A percentile compares a stretch with the other conserved stretches of the same genome.
Evolutionary conservation across 2,329 filamentous ascomycete species (phyloP).

Genomic region (Venturia oleaginea): DNA sequence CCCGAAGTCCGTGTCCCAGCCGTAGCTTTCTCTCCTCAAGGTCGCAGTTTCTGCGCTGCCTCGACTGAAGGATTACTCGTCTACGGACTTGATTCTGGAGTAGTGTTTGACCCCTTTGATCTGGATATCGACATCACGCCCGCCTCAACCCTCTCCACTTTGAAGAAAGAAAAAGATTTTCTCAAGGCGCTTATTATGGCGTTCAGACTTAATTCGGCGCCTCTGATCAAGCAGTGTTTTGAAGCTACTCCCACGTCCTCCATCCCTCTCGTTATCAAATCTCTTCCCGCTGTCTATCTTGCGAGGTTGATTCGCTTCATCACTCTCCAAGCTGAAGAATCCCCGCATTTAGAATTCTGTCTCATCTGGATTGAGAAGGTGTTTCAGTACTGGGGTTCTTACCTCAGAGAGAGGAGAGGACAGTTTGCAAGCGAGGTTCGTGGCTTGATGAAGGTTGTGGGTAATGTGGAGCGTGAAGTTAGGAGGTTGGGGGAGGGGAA

Average conservation of each 20-base stretch:
- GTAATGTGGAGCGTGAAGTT: constrained; percentile 73
- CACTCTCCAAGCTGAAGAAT: constrained; percentile 77
- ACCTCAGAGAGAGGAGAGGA: constrained; percentile 70
- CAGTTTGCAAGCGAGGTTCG: constrained; percentile 78
- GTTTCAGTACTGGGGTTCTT: constrained; percentile 73
- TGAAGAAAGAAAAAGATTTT: constrained; percentile 65
- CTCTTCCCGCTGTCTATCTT: constrained; percentile 78
- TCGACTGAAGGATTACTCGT: constrained; percentile 90
- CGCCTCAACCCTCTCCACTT: constrained; percentile 55
- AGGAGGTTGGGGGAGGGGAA: constrained; percentile 80
- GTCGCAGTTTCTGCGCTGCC: constrained; percentile 84
- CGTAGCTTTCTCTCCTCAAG: constrained; percentile 81
- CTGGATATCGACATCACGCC: constrained; percentile 91
- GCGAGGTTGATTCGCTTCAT: constrained; percentile 78
- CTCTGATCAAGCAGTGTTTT: constrained; percentile 76
- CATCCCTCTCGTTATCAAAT: constrained; percentile 67
- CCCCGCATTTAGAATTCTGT: constrained; percentile 90
- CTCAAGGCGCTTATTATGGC: constrained; percentile 94
- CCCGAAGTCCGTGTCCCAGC: constrained; percentile 79
- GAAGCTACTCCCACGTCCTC: constrained; percentile 68
- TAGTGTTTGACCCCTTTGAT: constrained; percentile 93
- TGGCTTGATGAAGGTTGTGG: constrained; percentile 70
- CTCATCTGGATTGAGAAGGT: constrained; percentile 81
- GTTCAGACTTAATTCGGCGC: constrained; percentile 84
- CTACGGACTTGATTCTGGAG: constrained; percentile 76